Evolutionary conservation across 345 rosid genomes (phyloP).

Genomic region (Eutrema japonicum): DNA sequence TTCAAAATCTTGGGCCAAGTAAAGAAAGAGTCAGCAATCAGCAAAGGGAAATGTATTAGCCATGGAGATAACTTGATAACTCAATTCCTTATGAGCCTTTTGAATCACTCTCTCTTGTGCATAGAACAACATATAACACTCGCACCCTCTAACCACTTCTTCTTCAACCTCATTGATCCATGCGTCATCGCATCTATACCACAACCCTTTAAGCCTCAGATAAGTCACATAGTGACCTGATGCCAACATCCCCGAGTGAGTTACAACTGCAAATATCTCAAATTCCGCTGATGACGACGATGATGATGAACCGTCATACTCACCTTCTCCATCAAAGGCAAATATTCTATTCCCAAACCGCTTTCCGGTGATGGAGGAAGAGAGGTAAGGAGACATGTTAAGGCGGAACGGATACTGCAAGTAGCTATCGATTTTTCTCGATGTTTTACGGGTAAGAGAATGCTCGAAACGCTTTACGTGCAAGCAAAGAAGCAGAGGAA

Average conservation of each 20-base stretch:
- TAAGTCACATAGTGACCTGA: constrained; percentile 90
- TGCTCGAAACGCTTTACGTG: constrained; percentile 94
- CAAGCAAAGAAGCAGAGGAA: constrained; percentile 81
- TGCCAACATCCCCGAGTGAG: constrained; percentile 84
- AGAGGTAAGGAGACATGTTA: constrained; percentile 80
- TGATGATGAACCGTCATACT: constrained; percentile 48
- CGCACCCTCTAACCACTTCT: constrained; percentile 77
- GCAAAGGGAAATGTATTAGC: constrained; percentile 49
- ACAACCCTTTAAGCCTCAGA: constrained; percentile 65
- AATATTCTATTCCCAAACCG: constrained; percentile 76
- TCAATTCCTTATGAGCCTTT: constrained; percentile 46
- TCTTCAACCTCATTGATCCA: constrained; percentile 93
- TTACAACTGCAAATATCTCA: constrained; percentile 84
- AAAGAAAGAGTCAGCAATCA: constrained; percentile 57
- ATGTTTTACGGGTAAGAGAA: constrained; percentile 62
- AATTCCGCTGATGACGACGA: constrained; percentile 52
- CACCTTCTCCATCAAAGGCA: constrained; percentile 61
- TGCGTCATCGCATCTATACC: constrained; percentile 96
- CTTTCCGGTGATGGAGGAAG: constrained; percentile 72
- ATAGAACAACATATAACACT: constrained; percentile 89
- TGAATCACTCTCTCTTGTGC: constrained; percentile 68
- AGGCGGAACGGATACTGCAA: constrained; percentile 83
- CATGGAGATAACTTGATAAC: constrained; percentile 44
- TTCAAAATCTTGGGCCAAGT: constrained; percentile 43
- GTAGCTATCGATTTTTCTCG: constrained; percentile 73